These are phyloP conservation scores for Apiospora aurea DNA, from an alignment of 2,329 filamentous ascomycete genomes.

Conservation along the genomic window DNA sequence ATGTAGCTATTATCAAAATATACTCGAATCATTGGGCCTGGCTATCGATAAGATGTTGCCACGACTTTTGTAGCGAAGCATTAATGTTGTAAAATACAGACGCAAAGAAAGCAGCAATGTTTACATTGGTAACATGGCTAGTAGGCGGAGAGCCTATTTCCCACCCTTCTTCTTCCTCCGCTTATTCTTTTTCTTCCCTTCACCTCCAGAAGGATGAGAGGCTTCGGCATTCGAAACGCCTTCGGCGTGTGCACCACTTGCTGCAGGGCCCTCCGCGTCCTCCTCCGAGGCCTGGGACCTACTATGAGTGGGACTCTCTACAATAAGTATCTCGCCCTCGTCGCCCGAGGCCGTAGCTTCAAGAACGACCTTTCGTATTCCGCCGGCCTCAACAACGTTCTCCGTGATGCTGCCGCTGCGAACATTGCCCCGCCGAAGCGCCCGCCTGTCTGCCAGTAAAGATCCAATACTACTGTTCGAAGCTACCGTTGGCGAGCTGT, in stretches of 20 bases:
- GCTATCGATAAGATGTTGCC: not conserved
- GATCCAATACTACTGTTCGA: conserved; percentile 31
- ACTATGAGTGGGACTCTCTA: not conserved
- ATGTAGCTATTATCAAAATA: too few relatives aligned
- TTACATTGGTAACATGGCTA: not conserved
- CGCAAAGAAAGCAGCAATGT: not conserved
- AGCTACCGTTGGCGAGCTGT: conserved; percentile 23
- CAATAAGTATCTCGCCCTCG: conserved; percentile 32
- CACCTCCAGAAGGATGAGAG: conserved; percentile 27
- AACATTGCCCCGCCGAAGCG: conserved; percentile 52
- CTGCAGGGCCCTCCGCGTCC: not conserved
- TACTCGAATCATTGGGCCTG: not conserved
- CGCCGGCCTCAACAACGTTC: conserved; percentile 74
- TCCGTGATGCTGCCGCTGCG: conserved; percentile 80
- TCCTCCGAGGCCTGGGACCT: conserved; percentile 3
- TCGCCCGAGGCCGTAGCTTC: conserved; percentile 66
- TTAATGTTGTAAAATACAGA: conserved; percentile 1
- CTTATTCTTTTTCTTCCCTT: conserved; percentile 47
- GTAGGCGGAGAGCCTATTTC: conserved; percentile 32
- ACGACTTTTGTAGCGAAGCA: not conserved
- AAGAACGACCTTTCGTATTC: conserved; percentile 75
- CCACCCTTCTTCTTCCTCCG: conserved; percentile 48
- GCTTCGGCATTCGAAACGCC: conserved; percentile 23
- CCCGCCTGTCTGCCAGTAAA: conserved; percentile 28
- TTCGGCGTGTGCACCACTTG: not conserved